Evolutionary conservation across 495 filamentous ascomycete genomes (phyloP), one percentile per base, ranked within the genome.

Genomic region (Neurospora sp.): DNA sequence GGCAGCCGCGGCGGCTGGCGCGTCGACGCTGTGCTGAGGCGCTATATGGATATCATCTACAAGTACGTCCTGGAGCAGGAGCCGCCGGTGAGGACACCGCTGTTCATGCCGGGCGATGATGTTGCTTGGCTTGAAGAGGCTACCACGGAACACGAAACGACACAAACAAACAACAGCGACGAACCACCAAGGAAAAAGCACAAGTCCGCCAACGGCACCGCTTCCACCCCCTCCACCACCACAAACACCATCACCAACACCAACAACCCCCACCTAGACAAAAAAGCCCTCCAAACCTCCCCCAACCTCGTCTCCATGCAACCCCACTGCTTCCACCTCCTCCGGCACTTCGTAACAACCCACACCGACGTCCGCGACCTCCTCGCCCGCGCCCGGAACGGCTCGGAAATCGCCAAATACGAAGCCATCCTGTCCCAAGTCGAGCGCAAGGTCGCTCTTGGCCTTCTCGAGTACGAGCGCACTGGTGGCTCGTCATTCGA

Each of bases 41-140:
- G 96, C 41, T 99, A 99, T 76, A 83, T 98, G 78, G 93, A 97
- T 76, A 96, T 98, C 71, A 84, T 98, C 44, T 90, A 97, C 77
- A 85, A 88, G 78, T 84, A 94, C 77, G 90, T 93, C 16, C 84
- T 95, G 0, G 87, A 89, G 40, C 77, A 83, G 54, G 82, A 87
- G 3, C 86, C 86, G 9, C 94, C 93, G 1, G 76, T 80, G 39
- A 84, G 94, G 70, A 84, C 86, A 72, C 91, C 91, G 2, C 86
- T 98, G 10, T 97, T 93, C 79, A 79, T 95, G 5, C 89, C 91
- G 3, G 91, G 89, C 4, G 92, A 92, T 74, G 82, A 83, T 39
- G 81, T 79, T 38, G 72, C 77, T 0, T 84, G 83, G 81, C 66
- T 85, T 37, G 72, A 73, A 12, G 27, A 27, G 27, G 27, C 27